phyloP scores from a whole-genome alignment of 2,329 filamentous ascomycete species.

The Scedosporium minutisporum region DNA sequence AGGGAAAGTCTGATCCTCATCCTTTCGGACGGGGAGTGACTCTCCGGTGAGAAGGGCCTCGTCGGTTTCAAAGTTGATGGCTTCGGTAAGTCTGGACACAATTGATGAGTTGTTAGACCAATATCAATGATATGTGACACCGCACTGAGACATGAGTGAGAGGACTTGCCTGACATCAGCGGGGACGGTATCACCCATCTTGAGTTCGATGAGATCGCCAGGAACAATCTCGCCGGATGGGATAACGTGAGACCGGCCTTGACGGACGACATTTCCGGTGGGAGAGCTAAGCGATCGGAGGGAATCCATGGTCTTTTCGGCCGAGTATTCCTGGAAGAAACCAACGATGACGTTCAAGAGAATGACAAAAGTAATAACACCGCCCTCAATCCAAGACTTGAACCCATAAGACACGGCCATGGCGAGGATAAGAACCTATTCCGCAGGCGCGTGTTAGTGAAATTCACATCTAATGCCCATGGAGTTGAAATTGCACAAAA shows the following conservation, averaged over 20 bases:
- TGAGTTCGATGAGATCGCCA: conserved; percentile 42
- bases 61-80: conserved; percentile 55
- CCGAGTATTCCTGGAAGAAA: conserved; percentile 31
- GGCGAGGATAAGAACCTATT: conserved; percentile 43
- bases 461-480: no score
- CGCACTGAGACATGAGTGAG: not conserved
- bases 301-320: conserved; percentile 32
- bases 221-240: conserved; percentile 34
- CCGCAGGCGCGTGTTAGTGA: no score
- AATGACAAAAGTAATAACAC: conserved; percentile 40
- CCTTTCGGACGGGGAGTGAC: conserved; percentile 44
- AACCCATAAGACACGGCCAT: conserved; percentile 45
- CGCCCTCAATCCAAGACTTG: conserved; percentile 41
- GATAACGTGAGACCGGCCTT: conserved; percentile 21
- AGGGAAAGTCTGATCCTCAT: conserved; percentile 28
- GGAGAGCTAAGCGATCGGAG: conserved; percentile 24
- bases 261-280: conserved; percentile 27
- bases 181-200: conserved; percentile 45
- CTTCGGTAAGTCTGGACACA: conserved; percentile 30
- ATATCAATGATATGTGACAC: not conserved
- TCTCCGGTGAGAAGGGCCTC: conserved; percentile 53
- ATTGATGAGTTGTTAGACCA: not conserved
- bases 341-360: conserved; percentile 41
- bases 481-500: no score
- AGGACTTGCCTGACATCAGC: conserved; percentile 37